These are phyloP conservation scores for Saccharomyces pastorianus DNA, from an alignment of 1,139 yeast species.

Conservation along the genomic window DNA sequence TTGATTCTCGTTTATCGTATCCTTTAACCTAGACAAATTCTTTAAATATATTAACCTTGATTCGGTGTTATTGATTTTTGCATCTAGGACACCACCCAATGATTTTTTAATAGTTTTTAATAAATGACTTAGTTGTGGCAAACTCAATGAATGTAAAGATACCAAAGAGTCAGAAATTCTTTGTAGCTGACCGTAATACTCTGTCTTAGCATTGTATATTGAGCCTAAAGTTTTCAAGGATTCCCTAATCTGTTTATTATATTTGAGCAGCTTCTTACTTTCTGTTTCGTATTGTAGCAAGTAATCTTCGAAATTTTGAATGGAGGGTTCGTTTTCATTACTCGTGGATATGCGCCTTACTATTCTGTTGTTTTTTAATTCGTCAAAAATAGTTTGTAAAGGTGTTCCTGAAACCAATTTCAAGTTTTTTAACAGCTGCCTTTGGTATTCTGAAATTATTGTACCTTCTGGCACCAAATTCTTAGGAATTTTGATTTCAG, in stretches of 20 bases:
- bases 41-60: slow-evolving; percentile 57
- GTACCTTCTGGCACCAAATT: slow-evolving; percentile 13
- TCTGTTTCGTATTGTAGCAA: slow-evolving; percentile 18
- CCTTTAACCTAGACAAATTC: slow-evolving; percentile 36
- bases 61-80: slow-evolving; percentile 36
- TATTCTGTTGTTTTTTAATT: slow-evolving; percentile 22
- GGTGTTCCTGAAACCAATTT: slow-evolving; percentile 21
- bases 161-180: slow-evolving; percentile 71
- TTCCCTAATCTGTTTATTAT: slow-evolving; percentile 36
- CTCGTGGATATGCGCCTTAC: slow-evolving; percentile 15
- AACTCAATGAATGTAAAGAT: slow-evolving; percentile 23
- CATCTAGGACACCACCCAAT: not conserved
- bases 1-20: slow-evolving; percentile 19
- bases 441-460: slow-evolving; percentile 21
- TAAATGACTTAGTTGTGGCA: slow-evolving; percentile 15
- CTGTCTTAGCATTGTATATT: slow-evolving; percentile 68
- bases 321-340: not conserved
- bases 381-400: slow-evolving; percentile 22
- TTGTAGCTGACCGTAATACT: slow-evolving; percentile 77
- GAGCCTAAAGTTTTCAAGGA: slow-evolving; percentile 49
- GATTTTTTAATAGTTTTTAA: slow-evolving; percentile 21
- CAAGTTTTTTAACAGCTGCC: slow-evolving; percentile 13
- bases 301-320: slow-evolving; percentile 18
- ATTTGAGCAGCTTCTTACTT: slow-evolving; percentile 16
- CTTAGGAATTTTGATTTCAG: slow-evolving; percentile 15